These are phyloP conservation scores for Pichia thaimueangensis DNA, from an alignment of 805 yeast species.

Conservation along the genomic window DNA sequence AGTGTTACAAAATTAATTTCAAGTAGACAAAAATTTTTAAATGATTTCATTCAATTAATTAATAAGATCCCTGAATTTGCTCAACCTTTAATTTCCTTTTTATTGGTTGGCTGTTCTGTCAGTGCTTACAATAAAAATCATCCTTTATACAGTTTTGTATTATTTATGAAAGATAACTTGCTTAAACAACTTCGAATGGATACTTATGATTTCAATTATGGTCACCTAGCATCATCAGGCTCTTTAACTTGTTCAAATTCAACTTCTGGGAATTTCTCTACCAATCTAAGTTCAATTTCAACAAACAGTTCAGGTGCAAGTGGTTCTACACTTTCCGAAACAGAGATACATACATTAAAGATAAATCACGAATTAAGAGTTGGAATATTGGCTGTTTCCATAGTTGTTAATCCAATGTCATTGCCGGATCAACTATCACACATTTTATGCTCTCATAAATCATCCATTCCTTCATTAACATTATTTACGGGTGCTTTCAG, in stretches of 20 bases:
- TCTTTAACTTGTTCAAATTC: background rate
- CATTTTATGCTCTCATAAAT: constrained; percentile 15
- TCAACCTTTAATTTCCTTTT: constrained; percentile 28
- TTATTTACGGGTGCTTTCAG: constrained; percentile 23
- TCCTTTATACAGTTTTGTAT: constrained; percentile 26
- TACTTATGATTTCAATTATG: constrained; percentile 14
- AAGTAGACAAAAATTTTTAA: constrained; percentile 23
- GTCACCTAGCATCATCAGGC: background rate
- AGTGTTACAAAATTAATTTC: constrained; percentile 10
- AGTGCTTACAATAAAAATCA: constrained; percentile 21
- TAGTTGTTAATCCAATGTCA: constrained; percentile 18
- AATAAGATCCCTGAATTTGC: constrained; percentile 23
- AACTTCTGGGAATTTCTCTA: no score
- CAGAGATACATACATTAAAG: constrained; percentile 1
- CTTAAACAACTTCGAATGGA: constrained; percentile 26
- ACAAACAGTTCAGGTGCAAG: background rate
- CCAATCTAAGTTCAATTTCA: background rate
- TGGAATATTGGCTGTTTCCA: constrained; percentile 22
- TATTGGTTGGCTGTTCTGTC: constrained; percentile 30
- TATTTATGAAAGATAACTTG: constrained; percentile 19
- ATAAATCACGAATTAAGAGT: constrained; percentile 20
- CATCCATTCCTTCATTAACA: constrained; percentile 14
- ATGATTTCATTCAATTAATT: constrained; percentile 20
- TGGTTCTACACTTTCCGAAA: background rate
- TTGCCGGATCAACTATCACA: constrained; percentile 13